phyloP scores from a whole-genome alignment of 192 early-diverging fungal genomes.

The Cetraspora pellucida region DNA sequence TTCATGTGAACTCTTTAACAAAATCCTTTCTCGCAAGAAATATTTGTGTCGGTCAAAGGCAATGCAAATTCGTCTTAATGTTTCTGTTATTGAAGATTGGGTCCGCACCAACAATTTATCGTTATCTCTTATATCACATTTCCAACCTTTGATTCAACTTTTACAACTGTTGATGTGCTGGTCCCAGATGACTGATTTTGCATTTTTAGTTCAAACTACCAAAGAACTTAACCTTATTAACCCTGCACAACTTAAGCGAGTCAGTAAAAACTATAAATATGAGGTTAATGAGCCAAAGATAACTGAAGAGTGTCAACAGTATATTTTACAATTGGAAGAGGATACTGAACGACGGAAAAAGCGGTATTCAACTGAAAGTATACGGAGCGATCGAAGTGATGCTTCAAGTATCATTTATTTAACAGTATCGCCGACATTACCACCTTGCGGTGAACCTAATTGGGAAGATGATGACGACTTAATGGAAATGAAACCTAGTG shows the following conservation, averaged over 20 bases:
- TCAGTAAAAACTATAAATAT: slow-evolving; percentile 80
- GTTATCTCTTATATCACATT: slow-evolving; percentile 45
- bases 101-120: slow-evolving; percentile 62
- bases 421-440: slow-evolving; percentile 15
- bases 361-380: slow-evolving; percentile 32
- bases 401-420: slow-evolving; percentile 28
- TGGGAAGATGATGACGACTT: slow-evolving; percentile 36
- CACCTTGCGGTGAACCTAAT: slow-evolving; percentile 1
- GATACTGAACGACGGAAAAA: slow-evolving; percentile 60
- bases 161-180: slow-evolving; percentile 82
- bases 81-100: slow-evolving; percentile 85
- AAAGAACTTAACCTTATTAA: slow-evolving; percentile 69
- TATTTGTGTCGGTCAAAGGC: slow-evolving; percentile 78
- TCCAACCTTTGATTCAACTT: slow-evolving; percentile 77
- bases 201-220: slow-evolving; percentile 73
- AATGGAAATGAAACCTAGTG: slow-evolving; percentile 33
- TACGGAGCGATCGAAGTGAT: slow-evolving; percentile 31
- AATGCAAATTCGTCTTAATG: slow-evolving; percentile 82
- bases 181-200: slow-evolving; percentile 72
- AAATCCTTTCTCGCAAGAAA: slow-evolving; percentile 75
- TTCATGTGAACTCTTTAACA: slow-evolving; percentile 82
- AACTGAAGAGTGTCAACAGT: slow-evolving; percentile 72
- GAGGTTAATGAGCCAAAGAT: slow-evolving; percentile 82
- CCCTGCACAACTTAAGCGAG: slow-evolving; percentile 71
- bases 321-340: slow-evolving; percentile 72